Base-by-base conservation (phyloP, 108 stramenopile genomes). In the Parmales sp. region DNA sequence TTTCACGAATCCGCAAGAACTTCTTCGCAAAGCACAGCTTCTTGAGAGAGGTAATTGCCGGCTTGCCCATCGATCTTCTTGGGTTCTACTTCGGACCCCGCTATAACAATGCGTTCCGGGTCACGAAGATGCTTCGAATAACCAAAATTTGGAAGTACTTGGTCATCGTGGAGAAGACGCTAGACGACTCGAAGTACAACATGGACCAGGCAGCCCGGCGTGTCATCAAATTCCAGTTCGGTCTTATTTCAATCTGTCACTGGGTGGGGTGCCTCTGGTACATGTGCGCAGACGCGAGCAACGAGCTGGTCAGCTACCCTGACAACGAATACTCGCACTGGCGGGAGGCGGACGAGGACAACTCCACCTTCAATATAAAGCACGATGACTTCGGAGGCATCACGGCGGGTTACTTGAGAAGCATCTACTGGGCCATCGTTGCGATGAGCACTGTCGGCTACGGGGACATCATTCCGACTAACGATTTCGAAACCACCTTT, bases 161-260 rank as follows among this genome's bases (percentile, higher is more conserved):
- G 6, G 63, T 60, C 25, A 45, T 44, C 16, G 50, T 75, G 5
- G 71, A 72, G 43, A 50, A 37, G 29, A 44, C 68, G 38, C 36
- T 79, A 64, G 36, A 83, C 73, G 41, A 86, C 76, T 19, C 80
- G 76, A 74, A 86, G 76, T 63, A 86, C 78, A 41, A 84, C 68
- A 76, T 87, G 75, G 65, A 85, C 68, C 77, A 87, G 46, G 63
- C 70, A 1, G 29, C 64, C 19, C 44, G 44, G 45, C 48, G 72
- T 6, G 72, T 76, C 36, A 39, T 73, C 37, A 69, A 74, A 51
- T 37, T 80, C n/a, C 76, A 76, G 63, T 45, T 74, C 8, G 39
- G 66, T 45, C 72, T 80, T 72, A 28, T 76, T n/a, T 64, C 73
- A 9, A 50, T 74, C 29, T 76, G 67, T 31, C 79, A 80, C 66